Percentiles rank a stretch among this genome's conserved stretches.
Evolutionary conservation across 83 land plant genomes (phyloP).

Genomic region (Isoetes engelmannii): DNA sequence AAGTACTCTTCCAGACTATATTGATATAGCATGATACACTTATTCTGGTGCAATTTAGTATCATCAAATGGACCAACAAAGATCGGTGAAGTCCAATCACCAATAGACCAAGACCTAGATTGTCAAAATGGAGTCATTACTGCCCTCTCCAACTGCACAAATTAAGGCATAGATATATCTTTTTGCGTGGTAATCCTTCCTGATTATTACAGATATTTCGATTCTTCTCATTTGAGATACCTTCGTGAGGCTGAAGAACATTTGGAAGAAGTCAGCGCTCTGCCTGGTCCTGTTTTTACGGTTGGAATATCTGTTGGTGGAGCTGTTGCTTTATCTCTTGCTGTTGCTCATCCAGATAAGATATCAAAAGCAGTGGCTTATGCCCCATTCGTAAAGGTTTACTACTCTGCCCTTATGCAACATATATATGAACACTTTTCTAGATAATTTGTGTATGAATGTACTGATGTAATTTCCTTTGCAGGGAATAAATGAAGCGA

Average conservation of each 20-base stretch:
- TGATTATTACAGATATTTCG: constrained; percentile 14
- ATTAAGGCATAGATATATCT: too few species aligned
- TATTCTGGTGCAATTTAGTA: too few species aligned
- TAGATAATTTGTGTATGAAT: background rate
- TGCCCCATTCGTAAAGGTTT: constrained; percentile 32
- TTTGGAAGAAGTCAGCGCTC: constrained; percentile 19
- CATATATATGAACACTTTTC: background rate
- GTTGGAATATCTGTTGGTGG: constrained; percentile 31
- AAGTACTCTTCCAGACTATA: too few species aligned
- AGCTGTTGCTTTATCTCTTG: constrained; percentile 20
- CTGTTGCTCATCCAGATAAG: constrained; percentile 24
- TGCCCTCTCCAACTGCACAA: background rate
- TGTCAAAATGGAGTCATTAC: background rate
- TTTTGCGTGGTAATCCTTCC: too few species aligned
- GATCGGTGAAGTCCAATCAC: too few species aligned
- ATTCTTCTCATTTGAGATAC: constrained; percentile 23
- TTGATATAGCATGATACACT: too few species aligned
- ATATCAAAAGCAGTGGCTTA: constrained; percentile 24
- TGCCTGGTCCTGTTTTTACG: constrained; percentile 30
- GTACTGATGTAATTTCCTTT: background rate
- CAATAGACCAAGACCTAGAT: background rate
- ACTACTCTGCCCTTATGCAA: background rate
- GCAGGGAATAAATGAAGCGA: constrained; percentile 15
- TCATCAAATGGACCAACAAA: too few species aligned
- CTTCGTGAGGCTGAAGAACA: constrained; percentile 20